A percentile compares a stretch with the other conserved stretches of the same genome.
These are phyloP conservation scores for Cladosporium austrohemisphaericum DNA, from an alignment of 2,329 filamentous ascomycete species.

Conservation along the genomic window DNA sequence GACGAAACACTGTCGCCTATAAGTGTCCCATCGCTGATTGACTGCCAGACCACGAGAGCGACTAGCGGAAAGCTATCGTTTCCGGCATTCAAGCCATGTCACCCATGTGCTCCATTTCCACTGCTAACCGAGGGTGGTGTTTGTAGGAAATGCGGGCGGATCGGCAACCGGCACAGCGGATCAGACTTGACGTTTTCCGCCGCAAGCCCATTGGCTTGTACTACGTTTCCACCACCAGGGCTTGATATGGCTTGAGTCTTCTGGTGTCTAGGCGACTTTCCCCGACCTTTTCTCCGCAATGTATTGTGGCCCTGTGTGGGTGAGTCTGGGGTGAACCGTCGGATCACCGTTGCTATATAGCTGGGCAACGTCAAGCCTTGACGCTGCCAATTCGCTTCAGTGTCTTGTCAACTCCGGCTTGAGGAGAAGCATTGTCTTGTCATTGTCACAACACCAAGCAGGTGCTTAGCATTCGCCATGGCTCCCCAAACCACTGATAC, in stretches of 20 bases:
- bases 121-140: no score
- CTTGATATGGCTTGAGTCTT: not conserved
- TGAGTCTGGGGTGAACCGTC: not conserved
- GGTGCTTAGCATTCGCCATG: not conserved
- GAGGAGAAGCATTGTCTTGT: not conserved
- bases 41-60: no score
- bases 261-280: not conserved
- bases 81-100: no score
- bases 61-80: not conserved
- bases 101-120: no score
- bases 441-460: not conserved
- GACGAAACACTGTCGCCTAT: not conserved
- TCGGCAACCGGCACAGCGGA: not conserved
- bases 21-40: not conserved
- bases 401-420: not conserved
- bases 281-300: conserved; percentile 9
- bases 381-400: not conserved
- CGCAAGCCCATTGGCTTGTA: not conserved
- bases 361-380: not conserved
- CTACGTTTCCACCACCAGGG: not conserved
- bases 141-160: not conserved
- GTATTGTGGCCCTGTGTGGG: no score
- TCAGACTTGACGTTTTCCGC: not conserved
- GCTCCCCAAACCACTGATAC: conserved; percentile 1
- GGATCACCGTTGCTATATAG: not conserved